Conservation (phyloP, 2,329 filamentous ascomycete species). For the Aspergillus ruber region DNA sequence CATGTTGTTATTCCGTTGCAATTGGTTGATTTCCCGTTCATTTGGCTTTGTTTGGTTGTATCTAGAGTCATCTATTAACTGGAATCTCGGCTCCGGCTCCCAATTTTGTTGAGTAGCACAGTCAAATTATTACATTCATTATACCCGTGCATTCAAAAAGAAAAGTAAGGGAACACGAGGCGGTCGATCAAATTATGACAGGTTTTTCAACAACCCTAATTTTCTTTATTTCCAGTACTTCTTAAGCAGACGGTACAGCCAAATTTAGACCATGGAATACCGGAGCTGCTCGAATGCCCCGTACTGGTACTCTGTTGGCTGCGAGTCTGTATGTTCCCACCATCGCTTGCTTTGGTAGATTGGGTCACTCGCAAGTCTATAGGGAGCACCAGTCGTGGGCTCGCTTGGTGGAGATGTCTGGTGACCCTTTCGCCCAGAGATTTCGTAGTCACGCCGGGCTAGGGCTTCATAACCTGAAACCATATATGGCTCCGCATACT, state of each 20-base stretch:
- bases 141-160: too few species aligned
- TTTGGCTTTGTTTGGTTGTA: too few species aligned
- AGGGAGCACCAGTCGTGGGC: slow-evolving; percentile 25
- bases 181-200: too few species aligned
- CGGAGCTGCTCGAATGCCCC: slow-evolving; percentile 30
- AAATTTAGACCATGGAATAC: slow-evolving; percentile 13
- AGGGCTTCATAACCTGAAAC: slow-evolving; percentile 69
- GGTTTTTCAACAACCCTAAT: too few species aligned
- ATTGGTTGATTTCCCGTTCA: too few species aligned
- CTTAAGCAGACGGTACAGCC: not conserved
- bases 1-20: too few species aligned
- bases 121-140: too few species aligned
- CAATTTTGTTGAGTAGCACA: too few species aligned
- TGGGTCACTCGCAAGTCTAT: slow-evolving; percentile 35
- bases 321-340: slow-evolving; percentile 29
- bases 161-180: too few species aligned
- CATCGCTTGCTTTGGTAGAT: slow-evolving; percentile 34
- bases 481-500: slow-evolving; percentile 75
- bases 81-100: too few species aligned
- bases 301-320: slow-evolving; percentile 33
- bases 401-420: slow-evolving; percentile 13
- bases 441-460: slow-evolving; percentile 57
- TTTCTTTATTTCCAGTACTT: not conserved
- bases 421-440: slow-evolving; percentile 9
- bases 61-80: too few species aligned